These are phyloP conservation scores for Oryza coarctata DNA, from an alignment of 176 grass and related monocot species.

Conservation along the genomic window DNA sequence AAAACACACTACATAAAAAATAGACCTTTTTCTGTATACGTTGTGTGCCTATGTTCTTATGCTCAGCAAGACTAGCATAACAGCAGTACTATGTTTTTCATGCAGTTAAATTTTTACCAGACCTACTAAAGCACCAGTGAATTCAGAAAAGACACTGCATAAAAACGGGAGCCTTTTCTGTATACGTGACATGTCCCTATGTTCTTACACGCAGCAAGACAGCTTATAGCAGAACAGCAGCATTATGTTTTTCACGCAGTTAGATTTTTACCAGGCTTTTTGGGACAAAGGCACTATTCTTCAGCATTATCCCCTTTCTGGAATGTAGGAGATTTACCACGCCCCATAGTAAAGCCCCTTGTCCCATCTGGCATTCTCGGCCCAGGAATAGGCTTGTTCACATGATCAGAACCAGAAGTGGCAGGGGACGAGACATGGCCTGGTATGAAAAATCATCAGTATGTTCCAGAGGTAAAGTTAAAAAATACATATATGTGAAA, in stretches of 20 bases:
- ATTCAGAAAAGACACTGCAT: not conserved
- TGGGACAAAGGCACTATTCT: constrained; percentile 20
- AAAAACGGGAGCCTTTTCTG: not conserved
- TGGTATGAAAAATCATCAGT: not conserved
- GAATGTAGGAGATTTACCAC: constrained; percentile 52
- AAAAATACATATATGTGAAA: not conserved
- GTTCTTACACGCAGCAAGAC: not conserved
- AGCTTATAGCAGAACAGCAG: not conserved
- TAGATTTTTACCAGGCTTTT: not conserved
- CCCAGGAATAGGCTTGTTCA: constrained; percentile 71
- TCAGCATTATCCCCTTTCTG: constrained; percentile 30
- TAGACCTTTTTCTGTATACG: not conserved
- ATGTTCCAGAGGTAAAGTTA: not conserved
- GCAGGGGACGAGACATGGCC: not conserved
- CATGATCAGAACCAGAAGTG: constrained; percentile 34
- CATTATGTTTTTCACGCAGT: not conserved
- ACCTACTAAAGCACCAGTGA: constrained; percentile 5
- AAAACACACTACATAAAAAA: not conserved
- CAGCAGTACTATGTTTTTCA: not conserved
- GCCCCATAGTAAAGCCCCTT: constrained; percentile 70
- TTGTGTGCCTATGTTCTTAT: not conserved
- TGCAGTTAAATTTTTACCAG: constrained; percentile 1
- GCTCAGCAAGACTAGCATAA: not conserved
- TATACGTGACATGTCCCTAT: not conserved
- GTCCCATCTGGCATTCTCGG: constrained; percentile 91